Evolutionary conservation across 805 yeast genomes (phyloP).

Genomic region (Wickerhamiella musiphila): DNA sequence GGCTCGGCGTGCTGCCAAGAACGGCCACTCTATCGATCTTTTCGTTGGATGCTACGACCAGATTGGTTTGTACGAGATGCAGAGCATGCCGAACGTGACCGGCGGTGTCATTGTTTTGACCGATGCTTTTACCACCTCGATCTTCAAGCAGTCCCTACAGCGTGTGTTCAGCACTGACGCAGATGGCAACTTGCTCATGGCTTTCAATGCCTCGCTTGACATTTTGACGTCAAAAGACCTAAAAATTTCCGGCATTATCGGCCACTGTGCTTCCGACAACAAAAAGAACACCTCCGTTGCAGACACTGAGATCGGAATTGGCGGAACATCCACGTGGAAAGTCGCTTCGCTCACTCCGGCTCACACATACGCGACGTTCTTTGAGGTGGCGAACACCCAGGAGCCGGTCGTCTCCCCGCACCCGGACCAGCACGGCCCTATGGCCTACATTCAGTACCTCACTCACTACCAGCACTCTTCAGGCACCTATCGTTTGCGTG

Average conservation of each 20-base stretch:
- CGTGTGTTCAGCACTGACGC: constrained; percentile 76
- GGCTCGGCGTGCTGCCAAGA: constrained; percentile 50
- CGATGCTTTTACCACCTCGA: constrained; percentile 88
- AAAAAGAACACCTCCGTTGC: constrained; percentile 54
- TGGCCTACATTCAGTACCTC: constrained; percentile 48
- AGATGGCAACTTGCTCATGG: constrained; percentile 74
- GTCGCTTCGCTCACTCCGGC: constrained; percentile 73
- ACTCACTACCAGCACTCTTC: constrained; percentile 93
- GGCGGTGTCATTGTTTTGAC: constrained; percentile 81
- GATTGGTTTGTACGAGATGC: constrained; percentile 90
- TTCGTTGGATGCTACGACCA: constrained; percentile 95
- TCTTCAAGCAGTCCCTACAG: constrained; percentile 80
- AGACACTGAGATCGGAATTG: constrained; percentile 86
- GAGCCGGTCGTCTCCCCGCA: constrained; percentile 17
- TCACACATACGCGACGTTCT: constrained; percentile 76
- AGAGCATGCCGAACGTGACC: constrained; percentile 61
- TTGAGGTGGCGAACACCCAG: constrained; percentile 43
- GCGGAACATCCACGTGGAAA: constrained; percentile 79
- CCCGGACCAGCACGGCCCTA: constrained; percentile 12
- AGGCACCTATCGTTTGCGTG: constrained; percentile 76
- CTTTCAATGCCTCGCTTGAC: constrained; percentile 75
- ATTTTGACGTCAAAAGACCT: constrained; percentile 76
- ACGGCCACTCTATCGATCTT: constrained; percentile 71
- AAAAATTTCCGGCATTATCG: constrained; percentile 83
- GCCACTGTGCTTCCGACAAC: constrained; percentile 63